phyloP scores from a whole-genome alignment of 2,329 filamentous ascomycete genomes.

The Pseudogymnoascus sp. region DNA sequence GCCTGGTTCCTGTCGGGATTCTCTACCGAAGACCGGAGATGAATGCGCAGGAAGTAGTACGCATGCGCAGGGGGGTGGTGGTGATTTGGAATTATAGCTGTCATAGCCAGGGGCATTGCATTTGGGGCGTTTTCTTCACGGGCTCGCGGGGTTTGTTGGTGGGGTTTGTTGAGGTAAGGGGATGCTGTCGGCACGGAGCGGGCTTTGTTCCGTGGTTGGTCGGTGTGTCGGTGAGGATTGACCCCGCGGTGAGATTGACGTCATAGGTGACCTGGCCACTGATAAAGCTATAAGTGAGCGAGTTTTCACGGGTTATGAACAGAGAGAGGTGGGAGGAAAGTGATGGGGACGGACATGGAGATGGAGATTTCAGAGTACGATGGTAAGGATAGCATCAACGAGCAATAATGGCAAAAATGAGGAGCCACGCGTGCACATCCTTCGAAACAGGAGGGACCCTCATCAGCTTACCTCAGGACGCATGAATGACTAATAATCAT shows the following conservation, averaged over 20 bases:
- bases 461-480: neutral
- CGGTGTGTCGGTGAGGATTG: neutral
- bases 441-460: neutral
- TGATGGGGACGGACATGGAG: neutral
- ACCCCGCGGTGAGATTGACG: neutral
- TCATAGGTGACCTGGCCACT: neutral
- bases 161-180: neutral
- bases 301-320: neutral
- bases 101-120: neutral
- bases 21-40: neutral
- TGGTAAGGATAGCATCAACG: neutral
- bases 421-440: neutral
- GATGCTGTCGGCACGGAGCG: neutral
- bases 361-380: neutral
- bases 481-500: neutral
- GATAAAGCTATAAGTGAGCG: neutral
- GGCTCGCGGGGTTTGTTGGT: neutral
- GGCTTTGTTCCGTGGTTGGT: neutral
- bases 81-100: constrained; percentile 5
- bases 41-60: neutral
- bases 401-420: neutral
- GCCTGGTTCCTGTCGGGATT: neutral
- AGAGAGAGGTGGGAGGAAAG: neutral
- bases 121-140: neutral
- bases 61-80: too few species aligned